These are phyloP conservation scores for Zygosaccharomyces pseudobailii DNA, from an alignment of 1,139 yeast species.

Conservation along the genomic window DNA sequence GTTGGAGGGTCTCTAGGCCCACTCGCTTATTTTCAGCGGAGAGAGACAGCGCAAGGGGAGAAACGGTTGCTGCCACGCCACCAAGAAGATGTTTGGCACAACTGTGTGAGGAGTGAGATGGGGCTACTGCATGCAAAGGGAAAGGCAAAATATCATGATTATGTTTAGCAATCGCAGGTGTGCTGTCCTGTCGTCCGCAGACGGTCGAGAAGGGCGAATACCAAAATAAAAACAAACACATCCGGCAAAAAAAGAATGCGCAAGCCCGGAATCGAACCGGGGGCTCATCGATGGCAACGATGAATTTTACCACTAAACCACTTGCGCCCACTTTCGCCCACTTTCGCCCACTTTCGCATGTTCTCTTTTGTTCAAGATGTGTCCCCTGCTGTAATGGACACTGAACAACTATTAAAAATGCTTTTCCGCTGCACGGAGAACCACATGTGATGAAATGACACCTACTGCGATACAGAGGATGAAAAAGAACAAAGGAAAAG, in stretches of 20 bases:
- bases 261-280: slow-evolving; percentile 18
- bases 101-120: background rate
- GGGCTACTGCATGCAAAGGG: background rate
- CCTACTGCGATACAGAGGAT: no score
- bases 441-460: no score
- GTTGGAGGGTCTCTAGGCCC: background rate
- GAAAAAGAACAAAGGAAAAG: no score
- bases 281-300: slow-evolving; percentile 17
- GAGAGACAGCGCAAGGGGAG: background rate
- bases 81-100: background rate
- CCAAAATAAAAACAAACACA: background rate
- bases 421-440: no score
- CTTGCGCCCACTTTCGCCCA: slow-evolving; percentile 10
- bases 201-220: background rate
- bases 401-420: no score
- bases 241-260: slow-evolving; percentile 6
- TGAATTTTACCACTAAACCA: slow-evolving; percentile 17
- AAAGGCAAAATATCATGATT: background rate
- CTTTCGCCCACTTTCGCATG: slow-evolving; percentile 7
- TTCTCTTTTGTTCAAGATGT: no score
- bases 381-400: no score
- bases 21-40: background rate
- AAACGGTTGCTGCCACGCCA: background rate
- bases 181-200: background rate
- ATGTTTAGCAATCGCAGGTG: background rate